Percentiles rank a stretch among this genome's conserved stretches.
Conservation (phyloP, 1,284 basidiomycete genomes). For the Apiotrichum montevideense region DNA sequence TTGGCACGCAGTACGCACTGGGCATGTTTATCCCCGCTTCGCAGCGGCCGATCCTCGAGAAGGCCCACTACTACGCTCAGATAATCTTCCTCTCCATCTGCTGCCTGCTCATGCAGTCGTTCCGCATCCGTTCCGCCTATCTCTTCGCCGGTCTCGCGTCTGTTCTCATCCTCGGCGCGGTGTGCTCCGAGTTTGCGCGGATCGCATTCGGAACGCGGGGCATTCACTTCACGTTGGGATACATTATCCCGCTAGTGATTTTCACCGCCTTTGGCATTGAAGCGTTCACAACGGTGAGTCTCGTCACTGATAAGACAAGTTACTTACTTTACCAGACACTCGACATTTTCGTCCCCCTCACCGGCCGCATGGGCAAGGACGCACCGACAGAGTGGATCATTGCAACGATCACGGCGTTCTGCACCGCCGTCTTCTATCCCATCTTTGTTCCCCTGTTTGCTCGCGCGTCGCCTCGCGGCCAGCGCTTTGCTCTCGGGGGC, state of each 20-base stretch:
- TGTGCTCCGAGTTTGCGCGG: slow-evolving; percentile 18
- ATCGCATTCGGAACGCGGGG: slow-evolving; percentile 3
- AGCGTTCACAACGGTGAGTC: slow-evolving; percentile 57
- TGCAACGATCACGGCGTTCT: slow-evolving; percentile 62
- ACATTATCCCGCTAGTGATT: slow-evolving; percentile 59
- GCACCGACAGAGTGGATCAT: slow-evolving; percentile 86
- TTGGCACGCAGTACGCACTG: slow-evolving; percentile 29
- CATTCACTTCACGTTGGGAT: slow-evolving; percentile 50
- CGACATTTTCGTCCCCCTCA: slow-evolving; percentile 88
- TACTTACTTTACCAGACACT: slow-evolving; percentile 41
- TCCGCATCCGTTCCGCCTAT: slow-evolving; percentile 45
- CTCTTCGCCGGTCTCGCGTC: slow-evolving; percentile 35
- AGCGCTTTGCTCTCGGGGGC: slow-evolving; percentile 51
- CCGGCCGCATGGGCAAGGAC: slow-evolving; percentile 58
- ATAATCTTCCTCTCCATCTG: slow-evolving; percentile 56
- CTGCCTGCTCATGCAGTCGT: slow-evolving; percentile 51
- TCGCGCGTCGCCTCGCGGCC: slow-evolving; percentile 56
- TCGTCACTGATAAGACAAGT: not conserved
- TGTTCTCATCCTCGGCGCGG: slow-evolving; percentile 29
- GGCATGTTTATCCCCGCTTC: slow-evolving; percentile 22
- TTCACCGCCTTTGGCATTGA: slow-evolving; percentile 66
- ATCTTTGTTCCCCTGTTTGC: slow-evolving; percentile 60
- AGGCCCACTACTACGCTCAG: slow-evolving; percentile 57
- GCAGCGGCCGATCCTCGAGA: slow-evolving; percentile 51
- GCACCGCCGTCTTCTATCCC: slow-evolving; percentile 58